Base-by-base conservation (phyloP, 2,329 filamentous ascomycete species). In the Ceratocystiopsis brevicomis region DNA sequence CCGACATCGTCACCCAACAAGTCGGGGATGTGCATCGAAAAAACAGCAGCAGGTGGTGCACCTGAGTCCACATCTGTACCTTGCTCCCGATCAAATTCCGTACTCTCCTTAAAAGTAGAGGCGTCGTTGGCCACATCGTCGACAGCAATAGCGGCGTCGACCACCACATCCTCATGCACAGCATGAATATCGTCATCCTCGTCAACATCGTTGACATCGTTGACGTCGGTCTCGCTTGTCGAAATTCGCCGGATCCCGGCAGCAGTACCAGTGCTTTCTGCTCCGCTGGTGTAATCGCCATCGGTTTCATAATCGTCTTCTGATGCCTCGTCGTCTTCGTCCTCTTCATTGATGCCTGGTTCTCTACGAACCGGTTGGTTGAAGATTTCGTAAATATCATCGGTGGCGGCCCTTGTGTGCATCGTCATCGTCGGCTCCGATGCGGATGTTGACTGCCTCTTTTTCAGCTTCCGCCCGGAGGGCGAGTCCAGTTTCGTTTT, bases 351-450 rank as follows among this genome's bases (percentile, higher is more conserved):
- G 10, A 30, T 30, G 25, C 42, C 55, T 15, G 50, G 55, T 47
- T 50, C 57, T 43, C 58, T 48, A 44, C 63, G 61, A 17, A 88
- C 59, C 2, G 90, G 88, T 45, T 90, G 82, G 54, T 90, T 96
- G 62, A 96, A 98, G 40, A 98, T 84, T 45, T 86, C 86, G 54
- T 96, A 96, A 42, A 98, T 95, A 52, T 98, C 90, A 52, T 96
- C 87, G 48, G 88, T 95, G 5, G 90, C 90, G 50, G 90, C 88
- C 53, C 76, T 83, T 13, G 90, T 98, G 56, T 96, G 86, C 50
- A 98, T 74, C 1, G 90, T 98, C 87, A 98, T 95, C 2, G 90
- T 98, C n/a, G 87, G 83, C 59, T 96, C 88, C 42, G 70, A 65
- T 50, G 51, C 53, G 8, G 25, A 30, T 11, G 25, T 30, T 3